phyloP scores from a whole-genome alignment of 2,329 filamentous ascomycete species.

The Pseudogymnoascus pannorum region DNA sequence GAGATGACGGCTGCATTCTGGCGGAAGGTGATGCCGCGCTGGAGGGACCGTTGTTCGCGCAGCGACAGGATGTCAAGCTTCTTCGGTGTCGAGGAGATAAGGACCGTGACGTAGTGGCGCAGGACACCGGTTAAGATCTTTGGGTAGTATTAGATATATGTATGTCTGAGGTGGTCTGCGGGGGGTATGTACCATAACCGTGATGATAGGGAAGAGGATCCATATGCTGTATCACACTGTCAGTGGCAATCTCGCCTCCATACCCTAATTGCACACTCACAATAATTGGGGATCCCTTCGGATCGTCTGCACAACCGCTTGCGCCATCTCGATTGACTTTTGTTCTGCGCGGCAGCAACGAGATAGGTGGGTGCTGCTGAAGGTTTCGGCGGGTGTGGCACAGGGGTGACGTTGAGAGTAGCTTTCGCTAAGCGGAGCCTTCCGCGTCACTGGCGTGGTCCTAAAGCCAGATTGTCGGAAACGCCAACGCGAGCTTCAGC shows the following conservation, averaged over 20 bases:
- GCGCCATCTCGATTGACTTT: constrained; percentile 58
- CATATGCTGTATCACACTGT: constrained; percentile 64
- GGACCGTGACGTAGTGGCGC: constrained; percentile 90
- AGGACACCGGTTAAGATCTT: constrained; percentile 88
- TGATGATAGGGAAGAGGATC: constrained; percentile 94
- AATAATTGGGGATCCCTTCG: constrained; percentile 97
- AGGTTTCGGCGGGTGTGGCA: constrained; percentile 16
- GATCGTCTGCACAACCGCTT: constrained; percentile 87
- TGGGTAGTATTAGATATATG: constrained; percentile 10
- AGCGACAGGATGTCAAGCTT: constrained; percentile 66
- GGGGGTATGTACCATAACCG: constrained; percentile 69
- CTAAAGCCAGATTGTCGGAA: constrained; percentile 1
- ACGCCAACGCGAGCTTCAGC: neutral
- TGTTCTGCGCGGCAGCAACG: neutral
- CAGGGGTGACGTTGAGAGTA: neutral
- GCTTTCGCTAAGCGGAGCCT: neutral
- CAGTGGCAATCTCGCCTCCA: constrained; percentile 19
- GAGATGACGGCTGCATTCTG: constrained; percentile 76
- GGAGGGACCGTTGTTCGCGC: constrained; percentile 77
- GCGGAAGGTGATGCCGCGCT: constrained; percentile 79
- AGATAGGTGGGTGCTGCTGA: constrained; percentile 3
- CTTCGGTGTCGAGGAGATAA: constrained; percentile 81
- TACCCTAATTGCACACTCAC: constrained; percentile 48
- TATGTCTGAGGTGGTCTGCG: neutral
- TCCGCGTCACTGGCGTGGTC: constrained; percentile 1